phyloP scores from a whole-genome alignment of 345 rosid genomes.

The Citropsis articulata region DNA sequence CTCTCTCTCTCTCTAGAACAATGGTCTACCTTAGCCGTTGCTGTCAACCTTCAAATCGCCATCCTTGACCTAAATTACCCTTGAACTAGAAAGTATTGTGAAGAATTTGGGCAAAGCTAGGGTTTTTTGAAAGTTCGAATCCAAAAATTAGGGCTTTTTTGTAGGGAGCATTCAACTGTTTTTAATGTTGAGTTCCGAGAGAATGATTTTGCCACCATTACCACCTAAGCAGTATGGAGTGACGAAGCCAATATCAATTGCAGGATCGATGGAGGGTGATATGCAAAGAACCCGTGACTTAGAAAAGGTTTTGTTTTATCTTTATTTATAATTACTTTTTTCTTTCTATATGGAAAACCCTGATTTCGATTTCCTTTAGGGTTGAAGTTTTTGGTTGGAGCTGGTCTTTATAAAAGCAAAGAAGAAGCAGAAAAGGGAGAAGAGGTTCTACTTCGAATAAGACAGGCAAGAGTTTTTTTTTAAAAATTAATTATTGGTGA shows the following conservation, averaged over 20 bases:
- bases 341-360: neutral
- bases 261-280: conserved; percentile 54
- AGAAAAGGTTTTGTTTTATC: conserved; percentile 37
- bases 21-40: no score
- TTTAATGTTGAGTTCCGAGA: conserved; percentile 46
- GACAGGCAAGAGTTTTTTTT: conserved; percentile 20
- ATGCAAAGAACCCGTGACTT: conserved; percentile 39
- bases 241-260: conserved; percentile 53
- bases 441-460: no score
- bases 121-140: no score
- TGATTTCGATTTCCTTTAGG: neutral
- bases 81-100: no score
- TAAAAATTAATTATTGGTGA: neutral
- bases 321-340: no score
- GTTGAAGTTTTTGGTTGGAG: conserved; percentile 21
- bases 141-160: neutral
- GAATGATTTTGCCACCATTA: conserved; percentile 17
- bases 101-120: no score
- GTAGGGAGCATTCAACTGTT: neutral
- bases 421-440: no score
- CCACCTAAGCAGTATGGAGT: conserved; percentile 40
- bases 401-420: no score
- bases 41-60: no score
- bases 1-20: no score
- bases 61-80: no score